Conservation (phyloP, 768 basidiomycete species). For the Leccinum obscurum region DNA sequence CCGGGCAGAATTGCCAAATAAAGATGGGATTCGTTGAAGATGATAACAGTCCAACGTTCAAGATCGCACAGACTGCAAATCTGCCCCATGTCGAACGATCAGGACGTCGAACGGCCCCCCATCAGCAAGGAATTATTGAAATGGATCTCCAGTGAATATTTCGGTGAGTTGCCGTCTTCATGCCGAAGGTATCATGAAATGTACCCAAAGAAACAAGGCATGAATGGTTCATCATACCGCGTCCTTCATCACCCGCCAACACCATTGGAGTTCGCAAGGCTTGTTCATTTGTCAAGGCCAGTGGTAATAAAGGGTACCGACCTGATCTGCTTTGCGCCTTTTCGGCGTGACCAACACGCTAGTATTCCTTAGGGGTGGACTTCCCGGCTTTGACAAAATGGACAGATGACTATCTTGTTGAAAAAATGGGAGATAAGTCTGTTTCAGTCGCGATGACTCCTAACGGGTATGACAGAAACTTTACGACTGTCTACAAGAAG, state of each 20-base stretch:
- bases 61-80: too few species aligned
- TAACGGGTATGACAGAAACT: slow-evolving; percentile 58
- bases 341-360: not conserved
- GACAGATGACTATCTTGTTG: slow-evolving; percentile 62
- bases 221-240: slow-evolving; percentile 57
- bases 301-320: slow-evolving; percentile 68
- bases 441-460: slow-evolving; percentile 83
- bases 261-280: slow-evolving; percentile 64
- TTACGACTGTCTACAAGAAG: slow-evolving; percentile 1
- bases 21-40: too few species aligned
- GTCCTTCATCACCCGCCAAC: slow-evolving; percentile 57
- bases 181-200: not conserved
- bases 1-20: too few species aligned
- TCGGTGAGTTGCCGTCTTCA: slow-evolving; percentile 20
- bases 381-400: slow-evolving; percentile 54
- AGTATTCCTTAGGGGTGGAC: slow-evolving; percentile 41
- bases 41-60: too few species aligned
- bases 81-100: not conserved
- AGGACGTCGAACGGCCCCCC: slow-evolving; percentile 15
- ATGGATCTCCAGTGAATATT: slow-evolving; percentile 43
- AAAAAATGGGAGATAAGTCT: slow-evolving; percentile 49
- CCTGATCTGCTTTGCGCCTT: not conserved
- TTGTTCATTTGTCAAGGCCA: slow-evolving; percentile 70
- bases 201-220: slow-evolving; percentile 38
- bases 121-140: slow-evolving; percentile 20